A percentile compares a stretch with the other conserved stretches of the same genome.
phyloP scores from a whole-genome alignment of 164 flowering plant genomes.

The Chimonanthus praecox region DNA sequence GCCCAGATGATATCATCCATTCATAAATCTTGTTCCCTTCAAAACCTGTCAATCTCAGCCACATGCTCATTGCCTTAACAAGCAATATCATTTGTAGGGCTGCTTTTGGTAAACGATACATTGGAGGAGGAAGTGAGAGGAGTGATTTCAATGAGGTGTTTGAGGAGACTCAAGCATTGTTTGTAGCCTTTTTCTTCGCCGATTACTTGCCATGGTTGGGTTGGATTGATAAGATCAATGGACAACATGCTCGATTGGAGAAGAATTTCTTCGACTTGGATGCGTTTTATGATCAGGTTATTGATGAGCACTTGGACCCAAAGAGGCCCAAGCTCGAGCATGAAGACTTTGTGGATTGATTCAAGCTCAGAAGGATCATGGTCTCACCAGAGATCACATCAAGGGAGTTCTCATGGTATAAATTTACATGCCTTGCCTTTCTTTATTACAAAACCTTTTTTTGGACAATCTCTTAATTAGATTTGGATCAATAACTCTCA shows the following conservation, averaged over 20 bases:
- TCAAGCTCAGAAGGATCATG: not conserved
- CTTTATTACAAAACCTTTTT: no score
- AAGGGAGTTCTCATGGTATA: not conserved
- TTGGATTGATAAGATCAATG: conserved; percentile 1
- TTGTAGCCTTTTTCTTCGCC: not conserved
- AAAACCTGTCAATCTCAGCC: not conserved
- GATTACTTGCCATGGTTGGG: conserved; percentile 4
- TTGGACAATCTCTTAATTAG: no score
- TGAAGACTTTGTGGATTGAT: not conserved
- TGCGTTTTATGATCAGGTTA: conserved; percentile 2
- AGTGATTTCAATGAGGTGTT: not conserved
- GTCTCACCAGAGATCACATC: not conserved
- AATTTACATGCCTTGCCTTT: not conserved
- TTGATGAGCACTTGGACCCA: conserved; percentile 1
- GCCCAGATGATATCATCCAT: conserved; percentile 8
- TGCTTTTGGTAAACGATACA: conserved; percentile 3
- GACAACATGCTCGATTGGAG: not conserved
- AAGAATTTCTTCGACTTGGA: conserved; percentile 2
- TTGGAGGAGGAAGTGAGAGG: not conserved
- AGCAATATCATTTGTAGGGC: conserved; percentile 5
- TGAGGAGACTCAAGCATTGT: not conserved
- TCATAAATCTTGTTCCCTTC: not conserved
- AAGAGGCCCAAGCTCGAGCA: not conserved
- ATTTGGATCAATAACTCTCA: no score
- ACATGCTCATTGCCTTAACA: not conserved